Percentiles rank a stretch among this genome's conserved stretches.
phyloP scores from a whole-genome alignment of 768 basidiomycete genomes.

The Termitomyces sp. region DNA sequence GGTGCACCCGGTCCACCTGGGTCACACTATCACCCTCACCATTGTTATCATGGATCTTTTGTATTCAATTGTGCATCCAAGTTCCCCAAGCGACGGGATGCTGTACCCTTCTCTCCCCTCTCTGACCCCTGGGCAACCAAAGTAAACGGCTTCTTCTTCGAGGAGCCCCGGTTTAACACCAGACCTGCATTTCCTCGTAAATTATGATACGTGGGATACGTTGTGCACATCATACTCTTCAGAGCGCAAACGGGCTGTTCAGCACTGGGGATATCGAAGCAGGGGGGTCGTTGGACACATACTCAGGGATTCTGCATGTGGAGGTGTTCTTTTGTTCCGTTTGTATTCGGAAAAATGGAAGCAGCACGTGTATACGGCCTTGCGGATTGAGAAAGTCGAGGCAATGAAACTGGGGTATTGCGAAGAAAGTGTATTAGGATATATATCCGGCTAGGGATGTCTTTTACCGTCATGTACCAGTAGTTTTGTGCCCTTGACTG shows the following conservation, averaged over 20 bases:
- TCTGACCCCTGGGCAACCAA: background rate
- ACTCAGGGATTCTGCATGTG: background rate
- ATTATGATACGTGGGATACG: slow-evolving; percentile 4
- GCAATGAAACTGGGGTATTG: background rate
- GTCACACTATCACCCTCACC: background rate
- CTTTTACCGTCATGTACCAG: background rate
- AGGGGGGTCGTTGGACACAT: slow-evolving; percentile 1
- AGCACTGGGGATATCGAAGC: slow-evolving; percentile 2
- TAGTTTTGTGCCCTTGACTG: too few species aligned
- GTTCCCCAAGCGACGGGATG: background rate
- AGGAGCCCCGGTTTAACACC: background rate
- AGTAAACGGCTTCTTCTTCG: slow-evolving; percentile 1
- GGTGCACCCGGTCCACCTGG: background rate
- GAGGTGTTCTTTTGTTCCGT: slow-evolving; percentile 5
- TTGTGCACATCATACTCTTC: slow-evolving; percentile 1
- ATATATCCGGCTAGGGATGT: background rate
- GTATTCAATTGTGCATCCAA: background rate
- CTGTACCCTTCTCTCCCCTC: slow-evolving; percentile 1
- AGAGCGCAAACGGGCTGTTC: background rate
- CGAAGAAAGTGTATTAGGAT: background rate
- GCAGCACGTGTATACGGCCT: slow-evolving; percentile 6
- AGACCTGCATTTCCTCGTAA: slow-evolving; percentile 1
- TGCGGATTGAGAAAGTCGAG: background rate
- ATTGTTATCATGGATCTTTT: background rate
- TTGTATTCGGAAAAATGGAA: slow-evolving; percentile 1